These are phyloP conservation scores for Recurvomyces mirabilis DNA, from an alignment of 495 filamentous ascomycete genomes.

Conservation along the genomic window DNA sequence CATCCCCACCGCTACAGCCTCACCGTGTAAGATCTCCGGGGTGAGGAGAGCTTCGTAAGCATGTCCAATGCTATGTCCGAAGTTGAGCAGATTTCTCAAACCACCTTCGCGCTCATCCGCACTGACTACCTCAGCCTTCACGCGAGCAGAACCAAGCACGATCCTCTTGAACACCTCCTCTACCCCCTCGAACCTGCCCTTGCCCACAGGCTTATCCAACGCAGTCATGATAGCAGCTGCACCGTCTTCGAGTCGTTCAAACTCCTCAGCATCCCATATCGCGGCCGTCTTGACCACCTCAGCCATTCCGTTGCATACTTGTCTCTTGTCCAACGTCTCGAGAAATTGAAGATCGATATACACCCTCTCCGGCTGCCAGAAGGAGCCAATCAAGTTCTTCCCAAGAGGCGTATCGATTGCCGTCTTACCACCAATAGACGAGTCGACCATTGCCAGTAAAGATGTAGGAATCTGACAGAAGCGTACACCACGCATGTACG, in stretches of 20 bases:
- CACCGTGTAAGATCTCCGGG: constrained; percentile 88
- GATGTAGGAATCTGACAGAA: constrained; percentile 96
- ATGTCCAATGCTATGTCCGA: constrained; percentile 96
- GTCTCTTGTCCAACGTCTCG: constrained; percentile 77
- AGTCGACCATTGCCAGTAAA: constrained; percentile 93
- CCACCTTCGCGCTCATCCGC: constrained; percentile 91
- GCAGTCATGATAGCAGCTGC: constrained; percentile 63
- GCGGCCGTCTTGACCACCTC: constrained; percentile 82
- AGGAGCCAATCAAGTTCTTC: constrained; percentile 92
- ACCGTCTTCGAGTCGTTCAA: constrained; percentile 71
- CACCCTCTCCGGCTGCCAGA: constrained; percentile 89
- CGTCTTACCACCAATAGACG: constrained; percentile 95
- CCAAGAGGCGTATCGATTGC: constrained; percentile 95
- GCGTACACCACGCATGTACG: constrained; percentile 94
- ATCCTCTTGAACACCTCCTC: constrained; percentile 57
- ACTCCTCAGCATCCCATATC: constrained; percentile 85
- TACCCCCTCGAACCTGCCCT: constrained; percentile 36
- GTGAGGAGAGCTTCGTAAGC: constrained; percentile 92
- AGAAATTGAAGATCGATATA: constrained; percentile 92
- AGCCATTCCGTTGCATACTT: constrained; percentile 98
- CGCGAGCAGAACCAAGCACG: constrained; percentile 74
- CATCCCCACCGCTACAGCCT: constrained; percentile 95
- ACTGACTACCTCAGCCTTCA: constrained; percentile 90
- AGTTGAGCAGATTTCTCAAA: constrained; percentile 88
- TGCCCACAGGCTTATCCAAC: constrained; percentile 37